Evolutionary conservation across 805 yeast species (phyloP), one percentile per base, ranked within the genome.

Genomic region (Teunomyces lycoperdinae): DNA sequence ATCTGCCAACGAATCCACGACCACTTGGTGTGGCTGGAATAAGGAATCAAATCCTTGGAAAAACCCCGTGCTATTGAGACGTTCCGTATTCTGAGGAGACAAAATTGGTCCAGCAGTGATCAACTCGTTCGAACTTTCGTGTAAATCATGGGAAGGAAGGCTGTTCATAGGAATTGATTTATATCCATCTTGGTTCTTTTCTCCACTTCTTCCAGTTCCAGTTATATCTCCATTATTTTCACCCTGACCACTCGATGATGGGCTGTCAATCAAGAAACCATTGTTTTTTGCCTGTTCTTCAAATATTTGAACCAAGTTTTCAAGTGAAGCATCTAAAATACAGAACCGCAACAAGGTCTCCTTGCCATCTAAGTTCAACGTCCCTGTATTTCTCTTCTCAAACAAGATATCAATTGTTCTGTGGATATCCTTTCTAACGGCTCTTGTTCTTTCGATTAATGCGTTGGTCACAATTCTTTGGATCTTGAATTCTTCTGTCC

Each of bases 21-120:
- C 91, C 64, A 86, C 88, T 58, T 80, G 79, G 66, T 85, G 92
- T 4, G 91, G 91, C 45, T 72, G 71, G 43, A 73, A 70, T 3
- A 63, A 59, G 34, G 56, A 66, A 9, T 63, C 67, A 28, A 50
- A 43, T 6, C 50, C 45, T 29, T 53, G 52, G 43, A 65, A 64
- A 48, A 62, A 60, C 5, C 62, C 58, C 31, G 46, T 52, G 30
- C 47, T 49, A 26, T 46, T 49, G 11, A 55, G 51, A 36, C 59
- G 58, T 11, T 60, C 55, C 11, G 50, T 49, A 33, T 67, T 68
- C 30, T 67, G 66, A 4, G 80, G 79, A 3, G 79, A 71, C 42
- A 79, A 70, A 44, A 79, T 78, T 2, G 83, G 82, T 1, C 82
- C 83, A 1, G 81, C 62, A 17, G 76, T 71, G 31, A 79, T 71